phyloP scores from a whole-genome alignment of 768 basidiomycete species.

The Lactarius pseudohatsudake region DNA sequence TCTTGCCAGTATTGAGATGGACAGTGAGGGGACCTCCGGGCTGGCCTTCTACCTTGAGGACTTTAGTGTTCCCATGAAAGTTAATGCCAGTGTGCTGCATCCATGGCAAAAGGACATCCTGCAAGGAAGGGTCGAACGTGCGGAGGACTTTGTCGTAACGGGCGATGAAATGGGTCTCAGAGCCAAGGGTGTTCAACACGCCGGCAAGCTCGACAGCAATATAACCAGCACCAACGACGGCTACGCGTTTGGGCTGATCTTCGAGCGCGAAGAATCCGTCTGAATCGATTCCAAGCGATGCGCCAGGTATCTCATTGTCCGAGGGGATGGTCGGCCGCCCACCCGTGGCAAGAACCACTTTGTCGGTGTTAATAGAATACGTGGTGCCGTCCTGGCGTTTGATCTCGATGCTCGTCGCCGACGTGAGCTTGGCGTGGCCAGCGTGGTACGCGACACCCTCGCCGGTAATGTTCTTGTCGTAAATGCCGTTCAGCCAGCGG shows the following conservation, averaged over 20 bases:
- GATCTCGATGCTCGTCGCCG: constrained; percentile 70
- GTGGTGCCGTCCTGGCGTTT: constrained; percentile 62
- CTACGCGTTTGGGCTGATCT: constrained; percentile 89
- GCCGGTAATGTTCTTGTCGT: constrained; percentile 82
- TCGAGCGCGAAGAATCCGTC: constrained; percentile 96
- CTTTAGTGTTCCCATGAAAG: constrained; percentile 75
- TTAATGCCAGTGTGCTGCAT: constrained; percentile 94
- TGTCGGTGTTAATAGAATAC: constrained; percentile 73
- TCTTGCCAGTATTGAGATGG: constrained; percentile 70
- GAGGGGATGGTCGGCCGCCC: constrained; percentile 79
- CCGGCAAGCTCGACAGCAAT: constrained; percentile 98
- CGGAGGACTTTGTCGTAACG: constrained; percentile 87
- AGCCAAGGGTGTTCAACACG: constrained; percentile 85
- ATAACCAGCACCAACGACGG: constrained; percentile 95
- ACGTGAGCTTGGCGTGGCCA: constrained; percentile 73
- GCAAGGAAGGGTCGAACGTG: constrained; percentile 86
- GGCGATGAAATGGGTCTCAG: constrained; percentile 91
- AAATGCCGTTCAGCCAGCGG: constrained; percentile 82
- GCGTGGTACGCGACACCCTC: constrained; percentile 87
- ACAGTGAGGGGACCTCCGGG: constrained; percentile 74
- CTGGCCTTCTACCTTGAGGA: constrained; percentile 73
- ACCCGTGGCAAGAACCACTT: constrained; percentile 83
- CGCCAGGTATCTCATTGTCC: constrained; percentile 83
- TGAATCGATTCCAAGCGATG: constrained; percentile 85
- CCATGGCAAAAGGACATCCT: constrained; percentile 83